phyloP scores from a whole-genome alignment of 352 stramenopile species.

The Pythium monospermum region DNA sequence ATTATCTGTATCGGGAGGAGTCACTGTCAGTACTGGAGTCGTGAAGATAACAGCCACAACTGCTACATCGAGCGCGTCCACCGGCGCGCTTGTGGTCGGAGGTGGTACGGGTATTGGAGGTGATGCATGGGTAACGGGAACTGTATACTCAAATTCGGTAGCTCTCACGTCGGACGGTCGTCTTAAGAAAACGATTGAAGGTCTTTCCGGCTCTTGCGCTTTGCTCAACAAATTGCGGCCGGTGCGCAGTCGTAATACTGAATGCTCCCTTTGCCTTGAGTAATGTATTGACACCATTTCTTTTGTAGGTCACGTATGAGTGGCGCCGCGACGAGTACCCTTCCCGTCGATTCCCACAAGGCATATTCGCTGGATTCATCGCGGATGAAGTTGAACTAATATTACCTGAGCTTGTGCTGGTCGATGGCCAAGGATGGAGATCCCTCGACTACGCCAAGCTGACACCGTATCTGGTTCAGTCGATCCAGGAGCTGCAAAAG shows the following conservation, averaged over 20 bases:
- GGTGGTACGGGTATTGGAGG: constrained; percentile 32
- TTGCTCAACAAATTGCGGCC: constrained; percentile 33
- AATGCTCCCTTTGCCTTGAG: constrained; percentile 1
- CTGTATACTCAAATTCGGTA: constrained; percentile 8
- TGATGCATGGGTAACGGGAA: constrained; percentile 23
- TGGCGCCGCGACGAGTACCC: constrained; percentile 43
- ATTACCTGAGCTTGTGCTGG: constrained; percentile 46
- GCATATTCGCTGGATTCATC: constrained; percentile 46
- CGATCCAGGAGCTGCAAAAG: constrained; percentile 48
- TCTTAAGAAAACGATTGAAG: constrained; percentile 30
- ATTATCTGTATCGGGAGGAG: no score
- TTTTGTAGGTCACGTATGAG: constrained; percentile 40
- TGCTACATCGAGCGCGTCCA: constrained; percentile 3
- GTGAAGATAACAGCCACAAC: constrained; percentile 23
- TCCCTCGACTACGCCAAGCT: constrained; percentile 55
- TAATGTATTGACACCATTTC: no score
- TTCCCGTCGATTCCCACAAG: constrained; percentile 30
- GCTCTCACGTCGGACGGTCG: constrained; percentile 29
- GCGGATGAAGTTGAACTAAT: constrained; percentile 58
- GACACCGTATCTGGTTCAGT: constrained; percentile 46
- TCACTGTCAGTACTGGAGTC: constrained; percentile 20
- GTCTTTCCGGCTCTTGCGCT: constrained; percentile 16
- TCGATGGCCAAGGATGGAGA: constrained; percentile 44
- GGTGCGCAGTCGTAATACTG: constrained; percentile 18
- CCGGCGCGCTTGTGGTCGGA: constrained; percentile 35